phyloP scores from a whole-genome alignment of 1,139 yeast genomes.

The Meyerozyma sp. region DNA sequence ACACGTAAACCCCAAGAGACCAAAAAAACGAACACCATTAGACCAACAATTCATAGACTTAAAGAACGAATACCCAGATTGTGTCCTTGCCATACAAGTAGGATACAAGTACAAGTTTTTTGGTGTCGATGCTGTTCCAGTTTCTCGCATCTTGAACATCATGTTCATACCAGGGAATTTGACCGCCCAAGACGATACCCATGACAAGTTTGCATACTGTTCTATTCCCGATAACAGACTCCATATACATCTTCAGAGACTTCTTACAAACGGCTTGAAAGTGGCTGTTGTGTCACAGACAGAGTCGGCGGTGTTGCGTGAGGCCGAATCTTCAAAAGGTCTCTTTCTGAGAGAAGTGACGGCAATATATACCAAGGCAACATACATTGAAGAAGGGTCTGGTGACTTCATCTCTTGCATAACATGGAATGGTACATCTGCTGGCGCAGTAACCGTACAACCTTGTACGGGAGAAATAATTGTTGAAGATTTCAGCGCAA shows the following conservation, averaged over 20 bases:
- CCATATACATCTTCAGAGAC: constrained; percentile 66
- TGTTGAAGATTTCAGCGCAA: constrained; percentile 62
- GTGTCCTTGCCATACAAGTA: constrained; percentile 73
- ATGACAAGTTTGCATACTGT: constrained; percentile 71
- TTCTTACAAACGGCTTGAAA: constrained; percentile 59
- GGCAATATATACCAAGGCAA: constrained; percentile 76
- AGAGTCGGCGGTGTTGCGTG: constrained; percentile 72
- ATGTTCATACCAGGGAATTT: constrained; percentile 67
- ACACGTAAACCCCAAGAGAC: constrained; percentile 6
- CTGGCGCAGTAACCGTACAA: constrained; percentile 62
- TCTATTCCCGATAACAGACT: constrained; percentile 77
- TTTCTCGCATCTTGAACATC: constrained; percentile 60
- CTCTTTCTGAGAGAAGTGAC: constrained; percentile 68
- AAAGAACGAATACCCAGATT: constrained; percentile 56
- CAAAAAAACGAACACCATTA: constrained; percentile 53
- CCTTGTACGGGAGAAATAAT: constrained; percentile 76
- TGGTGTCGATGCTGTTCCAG: constrained; percentile 76
- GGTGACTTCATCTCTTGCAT: constrained; percentile 30
- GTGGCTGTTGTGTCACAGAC: constrained; percentile 86
- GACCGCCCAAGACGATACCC: constrained; percentile 39
- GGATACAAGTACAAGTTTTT: constrained; percentile 88
- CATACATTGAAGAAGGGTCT: constrained; percentile 47
- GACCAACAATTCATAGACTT: constrained; percentile 72
- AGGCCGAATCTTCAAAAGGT: constrained; percentile 22
- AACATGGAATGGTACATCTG: constrained; percentile 11